These are phyloP conservation scores for Litsea cubeba DNA, from an alignment of 164 flowering plant genomes.

Conservation along the genomic window DNA sequence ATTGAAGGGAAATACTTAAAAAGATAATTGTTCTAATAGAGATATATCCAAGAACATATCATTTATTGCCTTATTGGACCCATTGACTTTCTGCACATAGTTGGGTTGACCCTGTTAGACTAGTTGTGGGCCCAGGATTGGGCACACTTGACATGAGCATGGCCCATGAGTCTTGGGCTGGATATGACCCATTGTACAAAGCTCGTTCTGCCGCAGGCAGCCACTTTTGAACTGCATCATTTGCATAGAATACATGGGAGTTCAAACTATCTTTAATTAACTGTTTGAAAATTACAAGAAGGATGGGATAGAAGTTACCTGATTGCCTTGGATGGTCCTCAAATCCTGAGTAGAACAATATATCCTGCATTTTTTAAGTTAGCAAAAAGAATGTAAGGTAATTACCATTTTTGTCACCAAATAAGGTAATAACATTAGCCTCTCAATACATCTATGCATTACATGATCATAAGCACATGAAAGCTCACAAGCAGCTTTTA, in stretches of 20 bases:
- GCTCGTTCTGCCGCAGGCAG: neutral
- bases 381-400: neutral
- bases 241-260: neutral
- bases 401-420: neutral
- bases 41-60: no score
- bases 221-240: neutral
- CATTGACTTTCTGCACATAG: no score
- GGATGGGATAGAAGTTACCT: slow-evolving; percentile 28
- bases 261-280: neutral
- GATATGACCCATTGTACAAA: neutral
- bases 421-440: neutral
- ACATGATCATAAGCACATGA: neutral
- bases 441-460: neutral
- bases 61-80: no score
- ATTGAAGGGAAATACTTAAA: no score
- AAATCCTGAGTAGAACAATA: slow-evolving; percentile 47
- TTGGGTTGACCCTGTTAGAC: no score
- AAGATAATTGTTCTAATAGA: no score
- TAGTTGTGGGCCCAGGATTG: neutral
- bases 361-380: slow-evolving; percentile 32
- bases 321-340: slow-evolving; percentile 38
- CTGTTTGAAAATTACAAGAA: neutral
- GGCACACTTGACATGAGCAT: neutral
- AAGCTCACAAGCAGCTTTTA: slow-evolving; percentile 20
- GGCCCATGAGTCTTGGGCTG: neutral